A percentile compares a stretch with the other conserved stretches of the same genome.
Evolutionary conservation across 2,329 filamentous ascomycete genomes (phyloP).

Genomic region (Leptographium radiaticola): DNA sequence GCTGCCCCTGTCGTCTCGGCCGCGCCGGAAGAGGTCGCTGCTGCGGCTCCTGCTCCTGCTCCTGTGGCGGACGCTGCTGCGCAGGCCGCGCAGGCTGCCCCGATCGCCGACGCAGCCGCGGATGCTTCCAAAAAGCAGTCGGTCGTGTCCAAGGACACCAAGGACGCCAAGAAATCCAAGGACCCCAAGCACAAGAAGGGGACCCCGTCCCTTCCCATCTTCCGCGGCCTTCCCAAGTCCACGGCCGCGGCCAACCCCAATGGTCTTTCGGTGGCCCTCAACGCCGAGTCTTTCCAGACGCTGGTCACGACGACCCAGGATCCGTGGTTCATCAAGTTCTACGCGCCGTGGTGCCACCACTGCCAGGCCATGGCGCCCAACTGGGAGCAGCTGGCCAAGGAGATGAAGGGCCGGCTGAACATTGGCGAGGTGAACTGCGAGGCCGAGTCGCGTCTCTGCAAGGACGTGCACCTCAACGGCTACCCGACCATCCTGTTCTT

Average conservation of each 20-base stretch:
- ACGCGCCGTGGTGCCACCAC: slow-evolving; percentile 93
- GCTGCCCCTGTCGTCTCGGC: not conserved
- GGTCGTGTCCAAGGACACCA: slow-evolving; percentile 5
- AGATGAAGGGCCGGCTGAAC: slow-evolving; percentile 82
- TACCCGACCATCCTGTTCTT: slow-evolving; percentile 92
- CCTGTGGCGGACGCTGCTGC: not conserved
- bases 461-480: slow-evolving; percentile 65
- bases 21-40: not conserved
- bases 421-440: slow-evolving; percentile 96
- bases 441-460: slow-evolving; percentile 73
- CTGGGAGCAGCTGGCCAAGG: slow-evolving; percentile 80
- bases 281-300: slow-evolving; percentile 73
- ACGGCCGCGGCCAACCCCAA: slow-evolving; percentile 54
- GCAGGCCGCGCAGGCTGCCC: not conserved
- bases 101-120: not conserved
- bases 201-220: slow-evolving; percentile 8
- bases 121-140: not conserved
- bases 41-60: not conserved
- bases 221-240: slow-evolving; percentile 35
- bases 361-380: slow-evolving; percentile 86
- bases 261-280: slow-evolving; percentile 63
- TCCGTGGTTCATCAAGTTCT: slow-evolving; percentile 98
- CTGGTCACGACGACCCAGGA: slow-evolving; percentile 78
- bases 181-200: slow-evolving; percentile 5
- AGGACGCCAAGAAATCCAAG: slow-evolving; percentile 10